phyloP scores from a whole-genome alignment of 345 rosid species.

The Reutealis trisperma region DNA sequence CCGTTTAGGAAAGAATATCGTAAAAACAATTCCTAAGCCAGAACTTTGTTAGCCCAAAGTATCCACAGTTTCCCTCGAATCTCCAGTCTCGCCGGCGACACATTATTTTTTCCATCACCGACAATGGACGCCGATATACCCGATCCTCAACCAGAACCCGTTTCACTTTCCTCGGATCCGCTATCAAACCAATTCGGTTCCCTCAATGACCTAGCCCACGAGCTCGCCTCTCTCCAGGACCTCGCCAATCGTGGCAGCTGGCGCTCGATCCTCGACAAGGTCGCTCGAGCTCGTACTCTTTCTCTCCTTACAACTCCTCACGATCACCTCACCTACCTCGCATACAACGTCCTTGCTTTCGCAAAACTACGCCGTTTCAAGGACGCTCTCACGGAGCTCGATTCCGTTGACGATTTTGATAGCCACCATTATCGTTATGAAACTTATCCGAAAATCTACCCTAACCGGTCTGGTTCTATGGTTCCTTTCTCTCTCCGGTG shows the following conservation, averaged over 20 bases:
- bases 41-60: no score
- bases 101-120: background rate
- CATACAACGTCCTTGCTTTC: constrained; percentile 79
- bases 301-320: constrained; percentile 69
- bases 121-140: background rate
- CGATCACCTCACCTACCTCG: constrained; percentile 80
- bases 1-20: no score
- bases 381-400: constrained; percentile 73
- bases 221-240: constrained; percentile 79
- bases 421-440: constrained; percentile 68
- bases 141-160: constrained; percentile 5
- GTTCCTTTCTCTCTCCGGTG: constrained; percentile 88
- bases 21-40: no score
- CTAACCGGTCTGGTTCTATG: constrained; percentile 77
- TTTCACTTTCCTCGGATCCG: constrained; percentile 39
- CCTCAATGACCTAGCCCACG: constrained; percentile 72
- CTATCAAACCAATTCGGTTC: constrained; percentile 47
- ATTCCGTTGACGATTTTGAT: constrained; percentile 81
- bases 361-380: constrained; percentile 79
- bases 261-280: constrained; percentile 80
- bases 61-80: no score
- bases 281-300: constrained; percentile 58
- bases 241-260: constrained; percentile 86
- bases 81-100: background rate
- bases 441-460: constrained; percentile 70